Conservation (phyloP, 2,329 filamentous ascomycete genomes). For the Acrocalymma vagum region DNA sequence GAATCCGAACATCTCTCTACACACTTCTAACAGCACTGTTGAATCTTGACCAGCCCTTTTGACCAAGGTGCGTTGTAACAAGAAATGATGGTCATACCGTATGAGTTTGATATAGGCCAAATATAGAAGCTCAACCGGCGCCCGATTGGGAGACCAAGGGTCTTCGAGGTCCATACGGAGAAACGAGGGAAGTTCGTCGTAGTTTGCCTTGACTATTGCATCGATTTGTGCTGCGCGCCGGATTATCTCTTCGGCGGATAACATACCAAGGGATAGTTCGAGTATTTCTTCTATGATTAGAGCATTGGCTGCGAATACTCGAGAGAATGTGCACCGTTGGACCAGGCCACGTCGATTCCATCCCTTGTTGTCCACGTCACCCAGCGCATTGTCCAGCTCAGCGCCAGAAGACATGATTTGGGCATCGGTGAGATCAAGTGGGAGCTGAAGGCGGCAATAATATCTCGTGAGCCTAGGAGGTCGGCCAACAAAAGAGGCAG, state of each 20-base stretch:
- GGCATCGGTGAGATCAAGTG: slow-evolving; percentile 63
- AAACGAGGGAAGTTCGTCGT: slow-evolving; percentile 35
- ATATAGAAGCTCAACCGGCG: slow-evolving; percentile 54
- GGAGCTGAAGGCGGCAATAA: slow-evolving; percentile 63
- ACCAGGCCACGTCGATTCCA: slow-evolving; percentile 61
- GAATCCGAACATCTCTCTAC: slow-evolving; percentile 48
- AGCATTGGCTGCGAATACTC: slow-evolving; percentile 59
- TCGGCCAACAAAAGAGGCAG: slow-evolving; percentile 62
- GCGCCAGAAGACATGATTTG: slow-evolving; percentile 56
- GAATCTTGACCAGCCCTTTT: slow-evolving; percentile 49
- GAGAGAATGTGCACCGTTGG: slow-evolving; percentile 54
- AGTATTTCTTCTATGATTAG: slow-evolving; percentile 66
- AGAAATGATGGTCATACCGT: slow-evolving; percentile 66
- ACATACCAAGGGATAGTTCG: slow-evolving; percentile 61
- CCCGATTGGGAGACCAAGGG: slow-evolving; percentile 22
- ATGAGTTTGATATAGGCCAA: slow-evolving; percentile 56
- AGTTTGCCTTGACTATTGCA: slow-evolving; percentile 22
- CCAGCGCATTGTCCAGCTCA: slow-evolving; percentile 50
- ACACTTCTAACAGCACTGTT: slow-evolving; percentile 47
- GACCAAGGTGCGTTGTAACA: slow-evolving; percentile 65
- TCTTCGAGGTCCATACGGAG: slow-evolving; percentile 30
- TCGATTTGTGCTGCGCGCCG: slow-evolving; percentile 46
- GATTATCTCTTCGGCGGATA: slow-evolving; percentile 44
- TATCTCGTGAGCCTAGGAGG: slow-evolving; percentile 63
- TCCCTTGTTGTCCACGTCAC: slow-evolving; percentile 57